These are phyloP conservation scores for Clarireedia hainanense DNA, from an alignment of 2,329 filamentous ascomycete species.

Conservation along the genomic window DNA sequence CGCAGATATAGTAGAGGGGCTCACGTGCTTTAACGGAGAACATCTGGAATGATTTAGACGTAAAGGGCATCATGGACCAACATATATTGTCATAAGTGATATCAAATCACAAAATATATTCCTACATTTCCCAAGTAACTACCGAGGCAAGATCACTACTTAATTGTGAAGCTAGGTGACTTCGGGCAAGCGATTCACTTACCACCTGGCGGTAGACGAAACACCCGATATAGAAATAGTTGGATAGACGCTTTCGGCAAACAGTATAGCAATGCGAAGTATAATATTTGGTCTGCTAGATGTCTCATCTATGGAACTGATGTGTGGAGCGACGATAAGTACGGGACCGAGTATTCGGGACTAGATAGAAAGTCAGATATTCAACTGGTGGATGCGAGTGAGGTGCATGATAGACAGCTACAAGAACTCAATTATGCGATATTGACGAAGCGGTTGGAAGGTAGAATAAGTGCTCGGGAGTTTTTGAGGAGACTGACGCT, in stretches of 20 bases:
- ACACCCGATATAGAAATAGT: not conserved
- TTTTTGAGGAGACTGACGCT: not conserved
- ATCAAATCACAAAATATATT: slow-evolving; percentile 5
- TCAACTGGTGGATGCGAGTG: not conserved
- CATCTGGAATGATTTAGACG: not conserved
- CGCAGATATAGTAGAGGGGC: not conserved
- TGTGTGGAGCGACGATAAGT: not conserved
- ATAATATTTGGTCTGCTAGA: not conserved
- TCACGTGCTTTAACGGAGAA: not conserved
- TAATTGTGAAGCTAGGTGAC: slow-evolving; percentile 1
- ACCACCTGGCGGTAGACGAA: not conserved
- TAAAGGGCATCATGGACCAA: not conserved
- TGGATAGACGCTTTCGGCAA: not conserved
- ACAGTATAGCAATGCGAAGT: not conserved
- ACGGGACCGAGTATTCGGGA: not conserved
- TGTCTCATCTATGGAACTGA: not conserved
- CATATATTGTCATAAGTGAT: not conserved
- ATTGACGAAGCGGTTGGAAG: not conserved
- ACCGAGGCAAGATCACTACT: not conserved
- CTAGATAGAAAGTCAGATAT: too few relatives aligned
- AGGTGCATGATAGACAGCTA: not conserved
- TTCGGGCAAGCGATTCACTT: slow-evolving; percentile 3
- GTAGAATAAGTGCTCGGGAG: not conserved
- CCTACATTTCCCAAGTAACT: not conserved
- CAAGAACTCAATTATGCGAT: not conserved